Evolutionary conservation across 306 rosid species (phyloP).

Genomic region (Cucurbita pepo): DNA sequence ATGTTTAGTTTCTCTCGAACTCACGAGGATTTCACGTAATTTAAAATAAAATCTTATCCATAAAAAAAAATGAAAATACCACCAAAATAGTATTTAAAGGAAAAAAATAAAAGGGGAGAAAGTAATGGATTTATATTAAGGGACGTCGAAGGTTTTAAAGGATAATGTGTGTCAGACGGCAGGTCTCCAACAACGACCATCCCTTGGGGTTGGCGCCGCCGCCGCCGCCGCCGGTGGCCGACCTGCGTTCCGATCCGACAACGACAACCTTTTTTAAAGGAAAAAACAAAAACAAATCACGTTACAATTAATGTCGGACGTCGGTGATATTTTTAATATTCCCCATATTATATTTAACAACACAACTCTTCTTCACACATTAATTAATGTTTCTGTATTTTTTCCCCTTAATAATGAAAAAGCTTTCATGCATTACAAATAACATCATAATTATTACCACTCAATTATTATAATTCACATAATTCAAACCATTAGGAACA

Average conservation of each 20-base stretch:
- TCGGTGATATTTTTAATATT: conserved; percentile 4
- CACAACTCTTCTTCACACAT: background rate
- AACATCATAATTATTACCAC: too few relatives aligned
- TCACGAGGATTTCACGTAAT: too few relatives aligned
- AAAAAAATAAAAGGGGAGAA: too few relatives aligned
- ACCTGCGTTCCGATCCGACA: background rate
- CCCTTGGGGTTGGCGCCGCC: background rate
- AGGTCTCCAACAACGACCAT: background rate
- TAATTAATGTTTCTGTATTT: background rate
- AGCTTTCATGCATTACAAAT: too few relatives aligned
- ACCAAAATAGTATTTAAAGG: too few relatives aligned
- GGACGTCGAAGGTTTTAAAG: background rate
- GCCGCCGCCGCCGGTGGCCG: background rate
- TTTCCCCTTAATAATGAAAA: too few relatives aligned
- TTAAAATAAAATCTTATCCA: too few relatives aligned
- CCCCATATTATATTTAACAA: background rate
- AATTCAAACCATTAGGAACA: too few relatives aligned
- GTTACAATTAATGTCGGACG: background rate
- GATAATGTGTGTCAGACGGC: background rate
- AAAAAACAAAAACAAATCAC: background rate
- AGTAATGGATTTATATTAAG: background rate
- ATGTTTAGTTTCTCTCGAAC: too few relatives aligned
- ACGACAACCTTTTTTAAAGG: background rate
- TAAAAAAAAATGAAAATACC: too few relatives aligned
- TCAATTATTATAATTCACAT: too few relatives aligned